These are phyloP conservation scores for Sarocladium brachiariae DNA, from an alignment of 2,329 filamentous ascomycete species.

Conservation along the genomic window DNA sequence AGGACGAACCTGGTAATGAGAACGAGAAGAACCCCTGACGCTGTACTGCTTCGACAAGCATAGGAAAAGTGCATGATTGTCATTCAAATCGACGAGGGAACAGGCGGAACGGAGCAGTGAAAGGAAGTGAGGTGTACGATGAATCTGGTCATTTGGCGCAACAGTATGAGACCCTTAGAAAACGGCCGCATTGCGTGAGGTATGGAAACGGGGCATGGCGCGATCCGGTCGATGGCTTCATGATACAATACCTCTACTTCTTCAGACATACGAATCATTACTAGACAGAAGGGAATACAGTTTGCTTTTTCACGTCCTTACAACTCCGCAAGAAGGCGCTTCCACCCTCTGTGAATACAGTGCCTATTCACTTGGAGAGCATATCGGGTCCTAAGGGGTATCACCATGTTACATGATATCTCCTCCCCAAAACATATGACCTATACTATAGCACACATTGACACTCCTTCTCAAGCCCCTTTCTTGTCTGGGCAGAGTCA, in stretches of 20 bases:
- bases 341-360: too few relatives aligned
- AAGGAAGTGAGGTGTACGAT: background rate
- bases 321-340: too few relatives aligned
- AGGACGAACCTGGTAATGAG: background rate
- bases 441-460: conserved; percentile 6
- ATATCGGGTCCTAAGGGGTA: too few relatives aligned
- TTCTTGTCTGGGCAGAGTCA: background rate
- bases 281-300: too few relatives aligned
- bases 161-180: conserved; percentile 7
- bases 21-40: background rate
- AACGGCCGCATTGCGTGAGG: background rate
- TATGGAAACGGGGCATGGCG: background rate
- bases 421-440: background rate
- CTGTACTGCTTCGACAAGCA: background rate
- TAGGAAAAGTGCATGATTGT: background rate
- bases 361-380: too few relatives aligned
- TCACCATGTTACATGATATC: conserved; percentile 1
- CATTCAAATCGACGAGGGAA: background rate
- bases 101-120: background rate
- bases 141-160: background rate
- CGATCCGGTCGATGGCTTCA: background rate
- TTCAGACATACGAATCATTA: too few relatives aligned
- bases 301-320: too few relatives aligned
- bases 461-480: background rate
- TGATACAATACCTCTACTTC: background rate